Conservation (phyloP, 768 basidiomycete species). For the Termitomyces bulborhizus region DNA sequence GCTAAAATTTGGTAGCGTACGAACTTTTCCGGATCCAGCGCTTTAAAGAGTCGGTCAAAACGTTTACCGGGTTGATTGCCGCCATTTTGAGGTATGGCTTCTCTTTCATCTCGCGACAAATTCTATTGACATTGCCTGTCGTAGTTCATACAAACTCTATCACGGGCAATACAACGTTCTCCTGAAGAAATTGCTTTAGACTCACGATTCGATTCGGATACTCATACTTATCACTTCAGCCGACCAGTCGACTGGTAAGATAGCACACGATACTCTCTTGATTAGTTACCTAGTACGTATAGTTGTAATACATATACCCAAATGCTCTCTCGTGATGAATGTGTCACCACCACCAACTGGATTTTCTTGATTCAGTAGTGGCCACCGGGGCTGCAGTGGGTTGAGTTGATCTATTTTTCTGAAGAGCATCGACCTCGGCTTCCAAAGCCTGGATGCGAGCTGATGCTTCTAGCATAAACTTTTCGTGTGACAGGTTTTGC, state of each 20-base stretch:
- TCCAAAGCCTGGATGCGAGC: slow-evolving; percentile 50
- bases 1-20: slow-evolving; percentile 46
- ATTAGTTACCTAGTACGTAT: slow-evolving; percentile 3
- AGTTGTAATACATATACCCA: slow-evolving; percentile 4
- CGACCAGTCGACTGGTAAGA: not conserved
- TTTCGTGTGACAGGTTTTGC: slow-evolving; percentile 61
- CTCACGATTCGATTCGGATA: not conserved
- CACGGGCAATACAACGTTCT: slow-evolving; percentile 63
- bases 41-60: slow-evolving; percentile 53
- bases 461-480: slow-evolving; percentile 58
- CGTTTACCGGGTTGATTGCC: slow-evolving; percentile 60
- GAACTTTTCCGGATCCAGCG: slow-evolving; percentile 69
- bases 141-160: slow-evolving; percentile 67
- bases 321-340: not conserved
- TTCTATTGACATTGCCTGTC: slow-evolving; percentile 10
- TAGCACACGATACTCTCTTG: slow-evolving; percentile 4
- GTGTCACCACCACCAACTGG: slow-evolving; percentile 13
- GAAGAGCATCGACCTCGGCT: slow-evolving; percentile 44
- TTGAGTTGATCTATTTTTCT: slow-evolving; percentile 19
- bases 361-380: slow-evolving; percentile 8
- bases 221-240: not conserved
- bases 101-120: not conserved
- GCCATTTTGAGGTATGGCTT: slow-evolving; percentile 63
- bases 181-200: slow-evolving; percentile 39
- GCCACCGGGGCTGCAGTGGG: not conserved